Percentiles rank a stretch among this genome's conserved stretches.
Evolutionary conservation across 179 eudicot genomes (phyloP).

Genomic region (Spinacia oleracea): DNA sequence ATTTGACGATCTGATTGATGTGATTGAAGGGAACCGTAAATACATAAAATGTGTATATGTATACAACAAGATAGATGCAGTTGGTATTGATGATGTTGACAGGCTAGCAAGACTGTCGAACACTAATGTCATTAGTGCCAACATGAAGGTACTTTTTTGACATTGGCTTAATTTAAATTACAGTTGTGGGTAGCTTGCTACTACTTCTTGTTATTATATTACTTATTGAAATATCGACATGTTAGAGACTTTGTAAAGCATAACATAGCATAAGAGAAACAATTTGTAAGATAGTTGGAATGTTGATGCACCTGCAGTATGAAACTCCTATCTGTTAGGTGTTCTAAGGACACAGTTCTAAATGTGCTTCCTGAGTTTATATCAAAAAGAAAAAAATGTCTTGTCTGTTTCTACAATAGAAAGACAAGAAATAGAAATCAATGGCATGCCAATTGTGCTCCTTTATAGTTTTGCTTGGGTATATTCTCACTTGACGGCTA

Average conservation of each 20-base stretch:
- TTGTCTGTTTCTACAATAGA: neutral
- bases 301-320: neutral
- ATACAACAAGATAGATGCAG: slow-evolving; percentile 98
- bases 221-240: neutral
- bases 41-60: slow-evolving; percentile 96
- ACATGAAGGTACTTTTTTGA: slow-evolving; percentile 58
- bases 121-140: slow-evolving; percentile 95
- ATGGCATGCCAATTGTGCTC: neutral
- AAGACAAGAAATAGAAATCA: neutral
- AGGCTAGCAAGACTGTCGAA: slow-evolving; percentile 86
- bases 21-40: slow-evolving; percentile 98
- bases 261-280: neutral
- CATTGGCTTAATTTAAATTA: neutral
- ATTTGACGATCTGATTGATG: slow-evolving; percentile 97
- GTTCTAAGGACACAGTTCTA: neutral
- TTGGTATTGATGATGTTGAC: slow-evolving; percentile 99
- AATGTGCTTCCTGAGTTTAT: neutral
- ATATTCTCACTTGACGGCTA: neutral
- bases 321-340: neutral
- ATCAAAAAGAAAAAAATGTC: neutral
- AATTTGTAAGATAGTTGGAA: neutral
- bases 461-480: neutral
- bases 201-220: neutral
- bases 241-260: neutral
- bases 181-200: neutral